Evolutionary conservation across 345 rosid genomes (phyloP), one percentile per base, ranked within the genome.

Genomic region (Gossypium mustelinum): DNA sequence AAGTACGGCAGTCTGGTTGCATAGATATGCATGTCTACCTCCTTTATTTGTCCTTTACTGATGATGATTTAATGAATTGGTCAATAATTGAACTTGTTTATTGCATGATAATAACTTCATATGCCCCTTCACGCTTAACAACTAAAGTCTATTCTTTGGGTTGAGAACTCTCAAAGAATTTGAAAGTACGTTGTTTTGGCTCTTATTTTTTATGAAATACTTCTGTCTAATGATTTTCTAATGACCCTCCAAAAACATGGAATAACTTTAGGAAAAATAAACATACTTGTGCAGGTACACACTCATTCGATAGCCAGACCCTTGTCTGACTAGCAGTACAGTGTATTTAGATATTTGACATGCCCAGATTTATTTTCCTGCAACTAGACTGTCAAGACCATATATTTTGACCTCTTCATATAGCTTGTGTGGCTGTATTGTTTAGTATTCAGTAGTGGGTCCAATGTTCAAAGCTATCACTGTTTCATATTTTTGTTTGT

Each of bases 31-130:
- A 48, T 68, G 58, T 43, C 45, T 48, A 8, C 39, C 70, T 56
- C 17, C n/a, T 55, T 48, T 2, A 1, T 52, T 39, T 64, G 74
- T 66, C 48, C 47, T 20, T 60, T 27, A 24, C 55, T 24, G 43
- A 57, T 43, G 6, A 66, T 66, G 24, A 41, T 67, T 55, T 27
- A 14, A 25, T 56, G 47, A 25, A 20, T 13, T 29, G 39, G 22
- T 60, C 59, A 51, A 61, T 80, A 66, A 45, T 52, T 60, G 71
- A 68, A 56, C 2, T n/a, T 69, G 55, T 34, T 65, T 24, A 51
- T 14, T 66, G 4, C 48, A 68, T 68, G 51, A 57, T 16, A 78
- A 75, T 60, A 18, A 11, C 47, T 73, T 27, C 16, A 25, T 72
- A 25, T 72, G 55, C 5, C 20, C 12, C n/a, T 68, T 52, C n/a